Evolutionary conservation across 257 asterid genomes (phyloP).

Genomic region (Sherardia arvensis): DNA sequence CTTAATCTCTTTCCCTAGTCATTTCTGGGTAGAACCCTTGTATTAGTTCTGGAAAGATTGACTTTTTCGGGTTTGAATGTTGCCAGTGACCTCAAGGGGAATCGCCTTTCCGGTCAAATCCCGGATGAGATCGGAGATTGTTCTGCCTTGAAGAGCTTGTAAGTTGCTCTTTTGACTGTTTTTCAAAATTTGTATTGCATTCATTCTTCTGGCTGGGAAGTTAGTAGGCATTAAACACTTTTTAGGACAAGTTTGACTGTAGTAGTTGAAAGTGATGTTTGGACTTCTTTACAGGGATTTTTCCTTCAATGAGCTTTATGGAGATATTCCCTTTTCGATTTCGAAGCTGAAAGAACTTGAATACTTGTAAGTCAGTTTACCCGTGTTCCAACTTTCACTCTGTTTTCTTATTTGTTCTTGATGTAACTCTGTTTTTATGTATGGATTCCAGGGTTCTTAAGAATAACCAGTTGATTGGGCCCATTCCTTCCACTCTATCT

Average conservation of each 20-base stretch:
- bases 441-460: slow-evolving; percentile 46
- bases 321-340: slow-evolving; percentile 90
- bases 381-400: neutral
- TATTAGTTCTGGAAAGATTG: neutral
- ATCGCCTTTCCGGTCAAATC: slow-evolving; percentile 80
- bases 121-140: slow-evolving; percentile 99
- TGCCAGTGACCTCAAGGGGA: slow-evolving; percentile 62
- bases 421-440: neutral
- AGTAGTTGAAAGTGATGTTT: neutral
- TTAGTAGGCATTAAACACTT: neutral
- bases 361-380: slow-evolving; percentile 34
- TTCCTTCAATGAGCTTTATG: slow-evolving; percentile 76
- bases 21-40: neutral
- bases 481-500: slow-evolving; percentile 90
- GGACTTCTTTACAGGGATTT: slow-evolving; percentile 47
- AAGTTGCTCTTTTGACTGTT: slow-evolving; percentile 7
- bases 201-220: neutral
- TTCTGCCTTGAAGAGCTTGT: slow-evolving; percentile 61
- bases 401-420: neutral
- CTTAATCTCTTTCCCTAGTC: neutral
- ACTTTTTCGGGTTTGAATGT: neutral
- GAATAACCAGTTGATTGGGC: slow-evolving; percentile 80
- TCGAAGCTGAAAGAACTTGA: slow-evolving; percentile 93
- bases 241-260: neutral
- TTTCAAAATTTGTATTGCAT: neutral